Evolutionary conservation across 805 yeast species (phyloP), one percentile per base, ranked within the genome.

Genomic region (Pichia scutulata): DNA sequence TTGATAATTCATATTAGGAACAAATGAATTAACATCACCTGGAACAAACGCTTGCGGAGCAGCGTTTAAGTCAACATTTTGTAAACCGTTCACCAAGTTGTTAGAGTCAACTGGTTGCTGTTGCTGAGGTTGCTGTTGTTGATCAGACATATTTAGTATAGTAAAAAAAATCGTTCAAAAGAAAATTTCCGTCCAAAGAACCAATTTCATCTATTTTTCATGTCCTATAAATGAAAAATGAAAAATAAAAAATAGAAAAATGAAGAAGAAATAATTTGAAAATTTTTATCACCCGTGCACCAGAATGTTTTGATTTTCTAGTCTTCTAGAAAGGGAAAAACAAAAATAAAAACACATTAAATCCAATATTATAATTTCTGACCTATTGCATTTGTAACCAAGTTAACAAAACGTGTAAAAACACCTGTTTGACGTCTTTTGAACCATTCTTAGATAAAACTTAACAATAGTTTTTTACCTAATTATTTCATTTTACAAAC

Each of bases 21-120:
- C 77, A 64, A 78, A 78, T 14, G 77, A 46, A 54, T 72, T 72
- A 12, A 76, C 76, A 39, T 70, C 70, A 54, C 69, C 72, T 28
- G 85, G 80, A 57, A 81, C 77, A 66, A 61, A 79, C 14, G 47
- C 50, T n/a, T 33, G 37, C 24, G 50, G 45, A 19, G 56, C 73
- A 44, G 67, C 71, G 28, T 63, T 67, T 55, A 77, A 52, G 51
- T 71, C 68, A 52, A 74, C 57, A 55, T 75, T 70, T 55, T 70
- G 73, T 59, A 77, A 60, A 56, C 71, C 74, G 54, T 70, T 68
- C 44, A 71, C 62, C 67, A 76, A 65, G 50, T 74, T 66, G 57
- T 75, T 75, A 53, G 70, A 70, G 56, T 64, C 69, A 59, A 66
- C 65, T 57, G 68, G 72, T 49, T 66, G 67, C 22, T 61, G 64